Base-by-base conservation (phyloP, 2,329 filamentous ascomycete species). In the Coniosporium tulheliwenetii region DNA sequence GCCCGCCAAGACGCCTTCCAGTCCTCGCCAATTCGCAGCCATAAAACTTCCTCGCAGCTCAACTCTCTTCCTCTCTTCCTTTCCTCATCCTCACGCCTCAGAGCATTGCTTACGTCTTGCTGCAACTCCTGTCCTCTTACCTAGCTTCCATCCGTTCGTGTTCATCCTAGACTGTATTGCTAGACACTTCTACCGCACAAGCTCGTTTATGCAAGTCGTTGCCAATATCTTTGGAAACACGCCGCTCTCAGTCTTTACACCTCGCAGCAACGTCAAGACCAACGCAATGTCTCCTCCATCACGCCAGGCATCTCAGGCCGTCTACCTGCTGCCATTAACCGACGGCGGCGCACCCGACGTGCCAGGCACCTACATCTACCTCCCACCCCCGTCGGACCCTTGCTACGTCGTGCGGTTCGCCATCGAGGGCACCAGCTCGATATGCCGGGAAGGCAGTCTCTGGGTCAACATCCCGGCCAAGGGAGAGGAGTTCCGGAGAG, bases 401-500 rank as follows among this genome's bases (percentile, higher is more conserved):
- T 58, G 81, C 35, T 80, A 96, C 53, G 74, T 74, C 40, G 69
- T 95, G 43, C 80, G 89, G 44, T 94, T 98, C 61, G 77, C 85
- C 50, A 89, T 95, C 51, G 83, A 95, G 62, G 87, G 91, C 46
- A 89, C 85, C 43, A 94, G 89, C 57, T 94, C 89, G 46, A 91
- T 98, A 67, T 95, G 87, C 61, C 77, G 86, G 50, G 72, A 94
- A 63, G 91, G 93, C 44, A 95, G 84, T 56, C 71, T 98, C 47
- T 98, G 91, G 89, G 81, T 94, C 54, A 98, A 98, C 60, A 83
- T 96, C 45, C 91, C 91, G 7, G 74, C 80, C 45, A 70, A 79
- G 52, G 86, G 80, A 44, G 66, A 76, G 39, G 65, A 77, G 36
- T 98, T 96, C 56, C 73, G 77, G 48, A 79, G 91, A 50, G 71